Percentiles rank a stretch among this genome's conserved stretches.
Evolutionary conservation across 495 filamentous ascomycete species (phyloP).

Genomic region (Aspergillus olivimuriae): DNA sequence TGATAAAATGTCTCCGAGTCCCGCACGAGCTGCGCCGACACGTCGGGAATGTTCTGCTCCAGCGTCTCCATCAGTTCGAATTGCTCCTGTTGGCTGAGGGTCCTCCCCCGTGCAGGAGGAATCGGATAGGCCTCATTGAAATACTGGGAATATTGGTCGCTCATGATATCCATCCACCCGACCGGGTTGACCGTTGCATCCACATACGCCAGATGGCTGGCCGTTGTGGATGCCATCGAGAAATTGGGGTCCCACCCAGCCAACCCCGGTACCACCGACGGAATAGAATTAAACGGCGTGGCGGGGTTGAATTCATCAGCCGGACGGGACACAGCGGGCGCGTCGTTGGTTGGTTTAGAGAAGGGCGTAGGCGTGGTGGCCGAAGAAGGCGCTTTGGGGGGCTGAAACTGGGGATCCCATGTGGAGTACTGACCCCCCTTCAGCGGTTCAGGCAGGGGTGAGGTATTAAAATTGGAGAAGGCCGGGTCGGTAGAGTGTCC

Average conservation of each 20-base stretch:
- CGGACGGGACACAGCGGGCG: conserved; percentile 7
- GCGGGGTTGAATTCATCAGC: conserved; percentile 27
- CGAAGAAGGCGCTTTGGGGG: conserved; percentile 11
- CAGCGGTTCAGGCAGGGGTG: conserved; percentile 20
- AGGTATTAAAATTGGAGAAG: conserved; percentile 18
- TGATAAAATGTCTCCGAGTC: conserved; percentile 59
- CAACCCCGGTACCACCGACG: conserved; percentile 38
- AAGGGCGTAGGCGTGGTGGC: conserved; percentile 15
- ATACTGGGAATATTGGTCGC: conserved; percentile 46
- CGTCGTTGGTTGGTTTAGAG: conserved; percentile 17
- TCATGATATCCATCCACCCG: conserved; percentile 36
- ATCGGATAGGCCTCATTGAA: conserved; percentile 39
- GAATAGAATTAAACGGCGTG: conserved; percentile 41
- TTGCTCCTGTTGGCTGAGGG: conserved; percentile 65
- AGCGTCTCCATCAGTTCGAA: conserved; percentile 61
- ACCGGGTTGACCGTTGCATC: conserved; percentile 33
- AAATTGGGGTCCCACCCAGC: conserved; percentile 44
- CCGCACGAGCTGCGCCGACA: conserved; percentile 41
- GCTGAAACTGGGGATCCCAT: conserved; percentile 14
- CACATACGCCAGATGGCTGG: conserved; percentile 34
- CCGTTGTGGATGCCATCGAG: conserved; percentile 36
- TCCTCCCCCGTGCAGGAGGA: conserved; percentile 48
- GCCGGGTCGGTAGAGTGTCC: conserved; percentile 34
- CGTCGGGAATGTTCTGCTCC: conserved; percentile 54
- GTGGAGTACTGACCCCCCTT: conserved; percentile 17